Conservation (phyloP, 495 filamentous ascomycete genomes). For the Penicillium subrubescens region DNA sequence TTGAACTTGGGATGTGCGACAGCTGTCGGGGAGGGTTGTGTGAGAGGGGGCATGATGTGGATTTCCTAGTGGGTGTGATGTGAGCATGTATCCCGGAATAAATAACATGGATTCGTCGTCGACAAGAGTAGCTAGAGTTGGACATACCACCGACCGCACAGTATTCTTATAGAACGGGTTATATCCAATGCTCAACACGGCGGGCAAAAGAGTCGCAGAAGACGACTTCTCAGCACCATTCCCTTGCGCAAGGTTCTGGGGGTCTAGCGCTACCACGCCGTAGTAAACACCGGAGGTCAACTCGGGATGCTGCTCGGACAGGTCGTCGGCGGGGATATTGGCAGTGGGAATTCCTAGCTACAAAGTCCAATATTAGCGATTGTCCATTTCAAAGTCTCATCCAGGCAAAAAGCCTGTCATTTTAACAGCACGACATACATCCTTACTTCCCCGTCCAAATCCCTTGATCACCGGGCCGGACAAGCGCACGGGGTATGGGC, state of each 20-base stretch:
- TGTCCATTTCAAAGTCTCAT: not conserved
- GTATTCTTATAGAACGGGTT: conserved; percentile 94
- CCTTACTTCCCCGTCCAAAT: conserved; percentile 91
- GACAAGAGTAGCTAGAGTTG: not conserved
- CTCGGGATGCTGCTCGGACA: conserved; percentile 67
- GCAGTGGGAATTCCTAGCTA: conserved; percentile 94
- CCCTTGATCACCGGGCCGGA: conserved; percentile 86
- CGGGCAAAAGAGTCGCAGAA: conserved; percentile 66
- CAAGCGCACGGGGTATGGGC: conserved; percentile 80
- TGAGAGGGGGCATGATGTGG: conserved; percentile 71
- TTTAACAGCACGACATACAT: conserved; percentile 46
- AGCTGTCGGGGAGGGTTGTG: conserved; percentile 51
- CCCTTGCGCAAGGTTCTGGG: conserved; percentile 29
- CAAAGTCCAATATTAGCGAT: not conserved
- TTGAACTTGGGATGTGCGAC: conserved; percentile 36
- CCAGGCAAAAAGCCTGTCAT: not conserved
- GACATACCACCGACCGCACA: conserved; percentile 65
- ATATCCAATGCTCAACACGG: conserved; percentile 95
- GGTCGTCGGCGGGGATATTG: conserved; percentile 83
- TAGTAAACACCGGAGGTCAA: conserved; percentile 85
- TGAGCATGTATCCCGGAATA: not conserved
- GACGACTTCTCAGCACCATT: conserved; percentile 8
- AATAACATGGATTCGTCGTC: not conserved
- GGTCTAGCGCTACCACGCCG: conserved; percentile 74
- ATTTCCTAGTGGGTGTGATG: conserved; percentile 61